Conservation (phyloP, 176 grass and related monocot genomes). For the Zoysia pacifica region DNA sequence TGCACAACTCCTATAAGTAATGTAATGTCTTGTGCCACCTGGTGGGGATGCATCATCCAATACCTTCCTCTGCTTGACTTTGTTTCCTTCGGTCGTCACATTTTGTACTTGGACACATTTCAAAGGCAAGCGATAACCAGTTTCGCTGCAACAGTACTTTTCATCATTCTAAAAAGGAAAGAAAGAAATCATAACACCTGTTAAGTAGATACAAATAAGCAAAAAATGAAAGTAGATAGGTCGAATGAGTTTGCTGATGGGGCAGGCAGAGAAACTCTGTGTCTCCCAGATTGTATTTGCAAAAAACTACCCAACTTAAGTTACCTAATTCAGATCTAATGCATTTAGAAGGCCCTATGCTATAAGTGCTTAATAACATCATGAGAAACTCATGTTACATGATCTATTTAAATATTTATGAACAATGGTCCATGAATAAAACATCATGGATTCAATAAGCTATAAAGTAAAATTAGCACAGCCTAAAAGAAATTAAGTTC, state of each 20-base stretch:
- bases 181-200: not conserved
- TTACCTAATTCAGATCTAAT: not conserved
- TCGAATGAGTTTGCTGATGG: not conserved
- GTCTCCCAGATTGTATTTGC: conserved; percentile 8
- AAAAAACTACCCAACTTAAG: conserved; percentile 16
- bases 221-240: not conserved
- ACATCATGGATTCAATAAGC: not conserved
- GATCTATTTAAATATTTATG: not conserved
- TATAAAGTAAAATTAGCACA: not conserved
- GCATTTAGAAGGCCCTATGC: not conserved
- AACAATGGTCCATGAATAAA: not conserved
- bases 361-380: not conserved
- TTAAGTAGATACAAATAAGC: not conserved
- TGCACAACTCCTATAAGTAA: conserved; percentile 85
- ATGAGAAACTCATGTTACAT: not conserved
- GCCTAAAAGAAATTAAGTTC: not conserved
- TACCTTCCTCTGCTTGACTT: conserved; percentile 63
- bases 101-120: conserved; percentile 70
- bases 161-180: conserved; percentile 64
- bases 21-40: conserved; percentile 52
- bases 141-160: conserved; percentile 91
- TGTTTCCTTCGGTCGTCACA: conserved; percentile 52
- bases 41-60: conserved; percentile 54
- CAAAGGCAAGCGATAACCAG: conserved; percentile 84
- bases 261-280: not conserved